phyloP scores from a whole-genome alignment of 73 alveolate species.

The Blepharisma stoltei region DNA sequence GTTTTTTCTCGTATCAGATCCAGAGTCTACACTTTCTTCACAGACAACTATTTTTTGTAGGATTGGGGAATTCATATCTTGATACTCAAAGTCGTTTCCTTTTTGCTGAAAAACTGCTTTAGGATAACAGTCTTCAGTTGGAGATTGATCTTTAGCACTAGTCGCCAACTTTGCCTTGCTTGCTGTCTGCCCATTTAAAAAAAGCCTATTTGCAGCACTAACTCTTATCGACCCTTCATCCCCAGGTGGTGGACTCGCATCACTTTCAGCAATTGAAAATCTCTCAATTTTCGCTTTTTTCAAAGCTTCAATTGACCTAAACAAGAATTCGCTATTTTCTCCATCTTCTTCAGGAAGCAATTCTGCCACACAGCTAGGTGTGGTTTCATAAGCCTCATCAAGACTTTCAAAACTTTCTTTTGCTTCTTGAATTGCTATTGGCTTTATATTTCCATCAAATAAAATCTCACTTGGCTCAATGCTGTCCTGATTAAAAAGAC shows the following conservation, averaged over 20 bases:
- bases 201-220: not conserved
- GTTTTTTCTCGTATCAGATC: not conserved
- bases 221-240: conserved; percentile 28
- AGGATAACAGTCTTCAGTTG: not conserved
- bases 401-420: too few relatives aligned
- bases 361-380: not conserved
- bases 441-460: too few relatives aligned
- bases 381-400: too few relatives aligned
- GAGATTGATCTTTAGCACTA: not conserved
- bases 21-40: not conserved
- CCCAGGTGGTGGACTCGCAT: not conserved
- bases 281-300: not conserved
- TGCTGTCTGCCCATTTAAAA: conserved; percentile 18
- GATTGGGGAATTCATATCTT: conserved; percentile 9
- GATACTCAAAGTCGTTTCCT: not conserved
- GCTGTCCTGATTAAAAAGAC: too few relatives aligned
- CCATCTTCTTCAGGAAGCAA: conserved; percentile 1
- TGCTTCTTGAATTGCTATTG: too few relatives aligned
- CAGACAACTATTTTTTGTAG: not conserved
- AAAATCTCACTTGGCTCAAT: too few relatives aligned
- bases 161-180: not conserved
- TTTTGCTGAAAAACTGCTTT: not conserved
- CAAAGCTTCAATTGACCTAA: conserved; percentile 27
- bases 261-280: not conserved
- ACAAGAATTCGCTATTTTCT: not conserved